Base-by-base conservation (phyloP, 2,329 filamentous ascomycete species). In the Apiospora phragmitis region DNA sequence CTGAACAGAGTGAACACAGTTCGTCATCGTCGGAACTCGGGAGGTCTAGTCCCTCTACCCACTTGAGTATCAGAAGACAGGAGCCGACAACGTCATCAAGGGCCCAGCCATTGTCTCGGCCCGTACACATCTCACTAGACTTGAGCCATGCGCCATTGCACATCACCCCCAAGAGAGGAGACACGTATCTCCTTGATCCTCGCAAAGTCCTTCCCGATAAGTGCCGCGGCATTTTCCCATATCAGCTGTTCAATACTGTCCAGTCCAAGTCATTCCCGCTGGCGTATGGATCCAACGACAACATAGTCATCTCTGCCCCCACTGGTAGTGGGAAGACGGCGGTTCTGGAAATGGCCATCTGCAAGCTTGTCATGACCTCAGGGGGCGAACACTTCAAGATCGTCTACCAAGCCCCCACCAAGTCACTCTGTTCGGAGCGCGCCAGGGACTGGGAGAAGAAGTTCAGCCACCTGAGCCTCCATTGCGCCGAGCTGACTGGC, bases 301-400 rank as follows among this genome's bases (percentile, higher is more conserved):
- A 97, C 73, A 85, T 96, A 18, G 92, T 96, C 0, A 85, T 97
- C 18, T 91, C 93, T 1, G 92, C 94, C 9, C 94, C 94, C 0
- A 97, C 94, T 0, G 93, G 94, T 11, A 95, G 93, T 79, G 94
- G 94, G 2, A 97, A 97, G 79, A 97, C 94, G 0, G 93, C 87
- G 0, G 86, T 96, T 12, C 86, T 97, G 73, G 94, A 97, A 79
- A 85, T 97, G 65, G 93, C 93, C 4, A 93, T 97, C 45, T 95
- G 93, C 80, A 90, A 89, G 71, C 84, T 95, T 3, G 84, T 93
- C 35, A 85, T 86, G 45, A 84, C 82, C 5, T 84, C 87, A 66
- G 79, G 85, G 79, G 76, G 88, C 81, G 76, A 89, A 81, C 78
- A 90, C 66, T 94, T 91, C 85, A 97, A 97, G 79, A 90, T 95